These are phyloP conservation scores for Penicillium sp. DNA, from an alignment of 2,329 filamentous ascomycete genomes.

Conservation along the genomic window DNA sequence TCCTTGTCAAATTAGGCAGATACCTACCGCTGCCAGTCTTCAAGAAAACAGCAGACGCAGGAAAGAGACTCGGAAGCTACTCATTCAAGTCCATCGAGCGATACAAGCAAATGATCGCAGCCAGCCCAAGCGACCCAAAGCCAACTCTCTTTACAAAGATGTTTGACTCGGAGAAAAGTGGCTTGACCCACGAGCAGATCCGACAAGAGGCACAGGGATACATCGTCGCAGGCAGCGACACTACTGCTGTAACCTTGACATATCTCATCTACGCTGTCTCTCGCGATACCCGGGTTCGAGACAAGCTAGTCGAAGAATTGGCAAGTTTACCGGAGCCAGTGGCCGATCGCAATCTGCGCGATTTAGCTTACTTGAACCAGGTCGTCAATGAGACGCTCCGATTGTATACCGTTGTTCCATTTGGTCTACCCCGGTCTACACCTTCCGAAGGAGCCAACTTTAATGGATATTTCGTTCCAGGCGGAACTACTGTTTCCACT, in stretches of 20 bases:
- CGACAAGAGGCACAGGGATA: conserved; percentile 50
- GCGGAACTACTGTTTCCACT: conserved; percentile 59
- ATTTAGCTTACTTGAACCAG: conserved; percentile 35
- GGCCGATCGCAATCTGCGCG: conserved; percentile 53
- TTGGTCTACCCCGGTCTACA: conserved; percentile 46
- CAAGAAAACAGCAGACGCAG: conserved; percentile 25
- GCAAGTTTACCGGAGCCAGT: conserved; percentile 9
- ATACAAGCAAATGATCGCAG: conserved; percentile 30
- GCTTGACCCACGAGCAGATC: conserved; percentile 45
- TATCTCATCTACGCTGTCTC: conserved; percentile 45
- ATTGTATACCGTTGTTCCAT: conserved; percentile 47
- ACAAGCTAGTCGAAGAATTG: conserved; percentile 19
- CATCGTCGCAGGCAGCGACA: conserved; percentile 61
- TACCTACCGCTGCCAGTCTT: conserved; percentile 36
- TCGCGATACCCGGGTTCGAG: conserved; percentile 20
- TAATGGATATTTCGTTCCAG: conserved; percentile 54
- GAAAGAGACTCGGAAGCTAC: conserved; percentile 32
- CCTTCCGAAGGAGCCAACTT: conserved; percentile 50
- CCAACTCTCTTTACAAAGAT: conserved; percentile 39
- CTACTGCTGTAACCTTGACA: conserved; percentile 58
- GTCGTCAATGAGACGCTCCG: conserved; percentile 46
- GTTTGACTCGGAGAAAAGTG: conserved; percentile 31
- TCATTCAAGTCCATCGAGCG: conserved; percentile 34
- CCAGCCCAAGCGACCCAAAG: conserved; percentile 26
- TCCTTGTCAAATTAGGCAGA: conserved; percentile 26